Evolutionary conservation across 1,284 basidiomycete genomes (phyloP), one percentile per base, ranked within the genome.

Genomic region (Sporisorium graminicola): DNA sequence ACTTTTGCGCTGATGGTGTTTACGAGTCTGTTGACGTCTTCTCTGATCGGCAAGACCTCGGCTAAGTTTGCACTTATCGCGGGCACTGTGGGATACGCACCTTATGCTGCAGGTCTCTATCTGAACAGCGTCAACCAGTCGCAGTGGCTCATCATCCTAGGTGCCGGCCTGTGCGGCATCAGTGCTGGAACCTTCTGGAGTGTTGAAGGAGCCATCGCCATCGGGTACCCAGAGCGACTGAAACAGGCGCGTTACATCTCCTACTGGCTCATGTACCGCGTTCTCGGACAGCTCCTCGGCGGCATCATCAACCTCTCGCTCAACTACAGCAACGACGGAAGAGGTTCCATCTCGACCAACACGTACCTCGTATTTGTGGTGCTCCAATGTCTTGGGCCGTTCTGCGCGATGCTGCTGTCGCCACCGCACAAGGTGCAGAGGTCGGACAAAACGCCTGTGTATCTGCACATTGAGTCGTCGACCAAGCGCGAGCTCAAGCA

Each of bases 341-440:
- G 78, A 3, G 87, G 87, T 1, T 80, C 78, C 6, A 77, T 87
- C 44, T 72, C 65, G 18, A 78, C 74, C 29, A 79, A 83, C 37
- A 86, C 86, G 1, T 87, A 85, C 65, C 68, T 87, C 58, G 84
- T 87, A 27, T 87, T 87, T 60, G 86, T 87, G 37, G 83, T 80
- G 0, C 76, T 87, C n/a, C 85, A 86, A 52, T 76, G 75, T 29
- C 13, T 85, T 14, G 85, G 80, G 1, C 86, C 86, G 0, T 68
- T 86, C 42, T 67, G 79, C 4, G 84, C 83, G 0, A 53, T 86
- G 47, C 70, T 87, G 3, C 77, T 87, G 12, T 74, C 60, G 27
- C 69, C 73, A 63, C 86, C 86, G 4, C 67, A 75, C 47, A 79
- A 86, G 70, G 86, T 87, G 22, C 84, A 86, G 67, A 62, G 87